Evolutionary conservation across 805 yeast genomes (phyloP).

Genomic region (Cyberlindnera veronae): DNA sequence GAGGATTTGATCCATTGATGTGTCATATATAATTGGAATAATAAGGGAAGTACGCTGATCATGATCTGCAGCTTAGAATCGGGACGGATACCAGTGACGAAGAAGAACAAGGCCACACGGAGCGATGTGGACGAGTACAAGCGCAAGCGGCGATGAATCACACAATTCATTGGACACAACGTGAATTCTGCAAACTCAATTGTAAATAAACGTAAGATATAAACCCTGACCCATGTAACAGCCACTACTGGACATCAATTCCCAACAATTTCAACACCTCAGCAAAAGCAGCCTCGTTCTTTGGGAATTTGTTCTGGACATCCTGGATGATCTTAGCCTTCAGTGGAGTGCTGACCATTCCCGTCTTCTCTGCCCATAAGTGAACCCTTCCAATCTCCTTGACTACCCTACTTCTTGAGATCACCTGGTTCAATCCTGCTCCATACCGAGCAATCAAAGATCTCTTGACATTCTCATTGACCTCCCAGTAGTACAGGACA

Average conservation of each 20-base stretch:
- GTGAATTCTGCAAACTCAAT: no score
- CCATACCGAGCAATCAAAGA: constrained; percentile 8
- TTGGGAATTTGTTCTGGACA: neutral
- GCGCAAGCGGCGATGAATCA: constrained; percentile 12
- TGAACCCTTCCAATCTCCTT: constrained; percentile 8
- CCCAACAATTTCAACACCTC: constrained; percentile 2
- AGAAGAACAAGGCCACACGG: constrained; percentile 17
- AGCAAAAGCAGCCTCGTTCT: neutral
- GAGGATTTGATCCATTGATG: no score
- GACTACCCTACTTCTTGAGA: constrained; percentile 1
- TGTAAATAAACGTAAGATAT: no score
- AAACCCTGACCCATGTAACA: neutral
- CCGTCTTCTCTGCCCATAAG: constrained; percentile 4
- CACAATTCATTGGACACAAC: no score
- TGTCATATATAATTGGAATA: no score
- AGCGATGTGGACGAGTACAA: constrained; percentile 26
- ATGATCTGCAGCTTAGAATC: no score
- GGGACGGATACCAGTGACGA: constrained; percentile 28
- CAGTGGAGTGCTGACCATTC: neutral
- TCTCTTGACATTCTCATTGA: neutral
- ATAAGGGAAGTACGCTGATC: no score
- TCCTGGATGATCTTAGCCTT: neutral
- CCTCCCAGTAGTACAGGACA: constrained; percentile 8
- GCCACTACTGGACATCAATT: neutral
- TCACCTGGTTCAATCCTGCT: neutral